These are phyloP conservation scores for Westerdykella ornata DNA, from an alignment of 2,329 filamentous ascomycete genomes.

Conservation along the genomic window DNA sequence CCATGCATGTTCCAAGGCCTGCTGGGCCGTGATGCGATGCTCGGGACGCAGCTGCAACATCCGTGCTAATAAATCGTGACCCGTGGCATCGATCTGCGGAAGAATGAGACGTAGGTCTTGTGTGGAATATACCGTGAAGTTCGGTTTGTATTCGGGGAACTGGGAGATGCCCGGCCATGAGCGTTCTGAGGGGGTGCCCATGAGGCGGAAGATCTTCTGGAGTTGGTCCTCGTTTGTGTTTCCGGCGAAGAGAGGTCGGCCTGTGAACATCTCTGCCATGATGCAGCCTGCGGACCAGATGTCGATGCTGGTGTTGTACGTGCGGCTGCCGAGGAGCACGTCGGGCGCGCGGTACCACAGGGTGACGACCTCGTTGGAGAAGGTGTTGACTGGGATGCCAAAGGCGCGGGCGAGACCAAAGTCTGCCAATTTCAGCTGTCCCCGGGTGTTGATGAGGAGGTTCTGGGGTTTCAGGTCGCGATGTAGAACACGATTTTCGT, in stretches of 20 bases:
- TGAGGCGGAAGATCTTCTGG: conserved; percentile 93
- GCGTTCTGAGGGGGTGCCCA: conserved; percentile 94
- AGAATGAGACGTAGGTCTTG: conserved; percentile 83
- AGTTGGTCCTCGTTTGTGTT: conserved; percentile 98
- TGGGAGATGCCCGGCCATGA: conserved; percentile 93
- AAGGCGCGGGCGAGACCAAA: conserved; percentile 92
- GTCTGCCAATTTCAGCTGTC: conserved; percentile 84
- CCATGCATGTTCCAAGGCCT: conserved; percentile 87
- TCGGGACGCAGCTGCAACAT: conserved; percentile 94
- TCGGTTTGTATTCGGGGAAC: conserved; percentile 96
- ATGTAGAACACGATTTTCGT: conserved; percentile 93
- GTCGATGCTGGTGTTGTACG: conserved; percentile 99
- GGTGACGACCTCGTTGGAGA: conserved; percentile 96
- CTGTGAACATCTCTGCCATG: conserved; percentile 99
- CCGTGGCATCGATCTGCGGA: conserved; percentile 79
- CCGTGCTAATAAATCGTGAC: conserved; percentile 76
- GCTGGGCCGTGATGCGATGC: conserved; percentile 77
- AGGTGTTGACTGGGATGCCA: conserved; percentile 95
- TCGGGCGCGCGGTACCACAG: conserved; percentile 97
- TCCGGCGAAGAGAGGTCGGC: conserved; percentile 87
- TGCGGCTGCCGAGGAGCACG: conserved; percentile 84
- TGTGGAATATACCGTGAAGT: conserved; percentile 88
- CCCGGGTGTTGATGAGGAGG: conserved; percentile 86
- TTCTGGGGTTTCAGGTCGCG: conserved; percentile 96
- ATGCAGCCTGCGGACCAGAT: conserved; percentile 99